phyloP scores from a whole-genome alignment of 2,329 filamentous ascomycete genomes.

The Stemphylium beticola region DNA sequence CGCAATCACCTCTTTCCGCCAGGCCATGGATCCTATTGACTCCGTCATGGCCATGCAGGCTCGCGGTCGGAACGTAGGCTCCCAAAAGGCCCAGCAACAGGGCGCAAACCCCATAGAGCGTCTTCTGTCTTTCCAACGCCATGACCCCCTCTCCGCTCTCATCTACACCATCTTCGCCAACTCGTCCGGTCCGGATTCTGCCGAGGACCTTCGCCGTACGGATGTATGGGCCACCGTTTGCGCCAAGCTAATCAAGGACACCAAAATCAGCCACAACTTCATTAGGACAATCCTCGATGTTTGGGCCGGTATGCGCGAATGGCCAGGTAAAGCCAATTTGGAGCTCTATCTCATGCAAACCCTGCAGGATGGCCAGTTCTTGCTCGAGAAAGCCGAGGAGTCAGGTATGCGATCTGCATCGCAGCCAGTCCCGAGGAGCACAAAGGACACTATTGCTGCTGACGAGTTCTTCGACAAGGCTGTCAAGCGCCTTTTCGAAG shows the following conservation, averaged over 20 bases:
- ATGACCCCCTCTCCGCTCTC: conserved; percentile 82
- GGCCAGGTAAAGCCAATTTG: conserved; percentile 87
- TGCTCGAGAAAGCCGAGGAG: conserved; percentile 84
- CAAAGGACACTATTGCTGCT: conserved; percentile 79
- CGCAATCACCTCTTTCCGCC: conserved; percentile 77
- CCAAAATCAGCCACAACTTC: conserved; percentile 76
- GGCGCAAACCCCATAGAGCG: conserved; percentile 75
- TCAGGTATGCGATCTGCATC: conserved; percentile 71
- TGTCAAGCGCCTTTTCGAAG: conserved; percentile 79
- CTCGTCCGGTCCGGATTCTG: conserved; percentile 79
- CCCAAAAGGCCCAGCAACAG: conserved; percentile 57
- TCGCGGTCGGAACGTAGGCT: conserved; percentile 57
- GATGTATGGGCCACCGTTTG: conserved; percentile 89
- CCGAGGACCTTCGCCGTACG: conserved; percentile 78
- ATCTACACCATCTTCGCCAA: conserved; percentile 90
- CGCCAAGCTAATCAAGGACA: conserved; percentile 79
- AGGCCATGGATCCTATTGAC: conserved; percentile 79
- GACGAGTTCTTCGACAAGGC: conserved; percentile 89
- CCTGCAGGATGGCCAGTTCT: conserved; percentile 87
- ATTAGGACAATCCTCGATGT: conserved; percentile 84
- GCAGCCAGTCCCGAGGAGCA: conserved; percentile 73
- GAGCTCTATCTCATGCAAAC: conserved; percentile 96
- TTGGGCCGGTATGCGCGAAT: conserved; percentile 85
- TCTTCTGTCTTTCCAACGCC: conserved; percentile 85
- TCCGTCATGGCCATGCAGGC: conserved; percentile 77